A percentile compares a stretch with the other conserved stretches of the same genome.
Conservation (phyloP, 2,329 filamentous ascomycete genomes). For the Xylaria sp. region DNA sequence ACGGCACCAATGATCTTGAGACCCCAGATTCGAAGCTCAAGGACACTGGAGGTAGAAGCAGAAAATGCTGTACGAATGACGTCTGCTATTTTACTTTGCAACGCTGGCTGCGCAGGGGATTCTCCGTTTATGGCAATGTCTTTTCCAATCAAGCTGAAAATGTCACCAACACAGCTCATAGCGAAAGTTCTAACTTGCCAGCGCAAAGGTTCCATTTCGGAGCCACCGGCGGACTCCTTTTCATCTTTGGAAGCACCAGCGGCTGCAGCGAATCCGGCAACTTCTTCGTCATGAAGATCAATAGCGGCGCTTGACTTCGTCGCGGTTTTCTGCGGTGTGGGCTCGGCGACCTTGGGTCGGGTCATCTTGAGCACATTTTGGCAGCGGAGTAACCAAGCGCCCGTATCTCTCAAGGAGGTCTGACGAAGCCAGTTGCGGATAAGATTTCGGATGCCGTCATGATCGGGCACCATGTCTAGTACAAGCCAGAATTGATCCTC, state of each 20-base stretch:
- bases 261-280: conserved; percentile 90
- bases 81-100: conserved; percentile 88
- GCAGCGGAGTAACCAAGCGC: conserved; percentile 87
- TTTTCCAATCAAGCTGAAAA: conserved; percentile 81
- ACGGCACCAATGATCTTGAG: conserved; percentile 94
- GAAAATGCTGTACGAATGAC: conserved; percentile 98
- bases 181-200: conserved; percentile 98
- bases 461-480: conserved; percentile 79
- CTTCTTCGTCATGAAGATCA: conserved; percentile 96
- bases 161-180: conserved; percentile 86
- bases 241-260: conserved; percentile 66
- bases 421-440: conserved; percentile 94
- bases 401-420: conserved; percentile 81
- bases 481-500: conserved; percentile 94
- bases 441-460: conserved; percentile 85
- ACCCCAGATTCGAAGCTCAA: conserved; percentile 89
- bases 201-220: conserved; percentile 85
- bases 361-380: conserved; percentile 92
- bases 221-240: conserved; percentile 57
- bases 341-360: conserved; percentile 70
- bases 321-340: conserved; percentile 56
- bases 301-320: conserved; percentile 64
- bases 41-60: conserved; percentile 91
- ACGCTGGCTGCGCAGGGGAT: conserved; percentile 77
- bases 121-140: conserved; percentile 82